Conservation (phyloP, 192 early-diverging fungal genomes). For the Thoreauomyces humboldtii region DNA sequence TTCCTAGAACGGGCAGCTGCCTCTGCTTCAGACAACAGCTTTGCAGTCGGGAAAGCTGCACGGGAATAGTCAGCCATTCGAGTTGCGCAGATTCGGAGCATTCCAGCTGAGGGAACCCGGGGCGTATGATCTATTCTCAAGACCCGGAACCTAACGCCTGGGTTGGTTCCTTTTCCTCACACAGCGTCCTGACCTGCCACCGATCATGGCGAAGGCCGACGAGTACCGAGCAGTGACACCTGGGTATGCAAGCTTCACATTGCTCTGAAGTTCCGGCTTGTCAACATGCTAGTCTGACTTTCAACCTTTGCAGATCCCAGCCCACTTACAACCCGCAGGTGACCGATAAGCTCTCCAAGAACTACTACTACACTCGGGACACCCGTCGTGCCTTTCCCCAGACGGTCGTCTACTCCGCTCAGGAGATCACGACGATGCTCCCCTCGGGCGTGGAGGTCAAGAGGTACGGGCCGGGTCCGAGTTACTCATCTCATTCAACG, state of each 20-base stretch:
- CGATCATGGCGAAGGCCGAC: constrained; percentile 37
- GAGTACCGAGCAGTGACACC: constrained; percentile 47
- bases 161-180: not conserved
- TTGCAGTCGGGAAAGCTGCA: too few relatives aligned
- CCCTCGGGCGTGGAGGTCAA: constrained; percentile 14
- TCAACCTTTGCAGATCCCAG: constrained; percentile 44
- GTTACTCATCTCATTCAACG: not conserved
- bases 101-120: too few relatives aligned
- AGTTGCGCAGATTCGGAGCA: too few relatives aligned
- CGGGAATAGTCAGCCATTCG: too few relatives aligned
- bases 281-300: too few relatives aligned
- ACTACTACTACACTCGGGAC: constrained; percentile 91
- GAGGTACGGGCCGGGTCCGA: constrained; percentile 7
- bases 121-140: too few relatives aligned
- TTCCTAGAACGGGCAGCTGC: too few relatives aligned
- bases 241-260: constrained; percentile 32
- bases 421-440: constrained; percentile 55
- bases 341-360: constrained; percentile 59
- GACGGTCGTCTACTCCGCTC: constrained; percentile 73
- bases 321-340: constrained; percentile 27
- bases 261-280: too few relatives aligned
- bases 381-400: constrained; percentile 88
- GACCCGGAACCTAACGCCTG: too few relatives aligned
- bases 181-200: constrained; percentile 37
- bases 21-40: too few relatives aligned